These are phyloP conservation scores for Penicillium salamii DNA, from an alignment of 495 filamentous ascomycete genomes.

Conservation along the genomic window DNA sequence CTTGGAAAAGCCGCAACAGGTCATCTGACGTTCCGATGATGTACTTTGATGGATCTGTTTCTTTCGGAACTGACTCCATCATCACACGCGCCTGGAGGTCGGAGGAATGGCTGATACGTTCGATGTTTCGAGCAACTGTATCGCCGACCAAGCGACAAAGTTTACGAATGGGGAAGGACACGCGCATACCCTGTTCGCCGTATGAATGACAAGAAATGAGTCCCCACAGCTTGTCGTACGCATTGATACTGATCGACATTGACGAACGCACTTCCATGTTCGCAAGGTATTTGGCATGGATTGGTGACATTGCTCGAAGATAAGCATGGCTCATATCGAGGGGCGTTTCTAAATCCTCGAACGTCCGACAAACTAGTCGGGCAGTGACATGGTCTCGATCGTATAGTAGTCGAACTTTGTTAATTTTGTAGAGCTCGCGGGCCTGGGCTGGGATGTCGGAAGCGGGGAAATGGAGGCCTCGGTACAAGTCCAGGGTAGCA, in stretches of 20 bases:
- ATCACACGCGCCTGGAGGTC: slow-evolving; percentile 59
- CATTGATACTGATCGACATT: slow-evolving; percentile 82
- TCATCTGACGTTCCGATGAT: slow-evolving; percentile 91
- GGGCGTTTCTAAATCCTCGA: slow-evolving; percentile 71
- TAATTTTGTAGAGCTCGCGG: slow-evolving; percentile 75
- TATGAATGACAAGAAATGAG: slow-evolving; percentile 87
- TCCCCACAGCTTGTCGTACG: slow-evolving; percentile 71
- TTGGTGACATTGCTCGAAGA: slow-evolving; percentile 81
- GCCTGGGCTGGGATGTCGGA: slow-evolving; percentile 83
- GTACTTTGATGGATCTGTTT: slow-evolving; percentile 83
- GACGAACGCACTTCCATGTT: slow-evolving; percentile 86
- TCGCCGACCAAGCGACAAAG: slow-evolving; percentile 93
- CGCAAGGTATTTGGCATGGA: slow-evolving; percentile 83
- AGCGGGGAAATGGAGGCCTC: slow-evolving; percentile 86
- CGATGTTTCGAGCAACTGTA: slow-evolving; percentile 82
- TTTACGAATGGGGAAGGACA: slow-evolving; percentile 87
- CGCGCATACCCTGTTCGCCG: slow-evolving; percentile 68
- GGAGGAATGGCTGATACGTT: slow-evolving; percentile 82
- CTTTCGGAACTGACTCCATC: slow-evolving; percentile 60
- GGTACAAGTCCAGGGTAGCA: slow-evolving; percentile 79
- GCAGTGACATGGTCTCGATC: slow-evolving; percentile 50
- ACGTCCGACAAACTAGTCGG: slow-evolving; percentile 77
- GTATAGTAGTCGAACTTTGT: slow-evolving; percentile 41
- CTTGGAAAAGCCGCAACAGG: slow-evolving; percentile 79
- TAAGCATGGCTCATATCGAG: slow-evolving; percentile 85